Evolutionary conservation across 768 basidiomycete genomes (phyloP).

Genomic region (Podaxis sp.): DNA sequence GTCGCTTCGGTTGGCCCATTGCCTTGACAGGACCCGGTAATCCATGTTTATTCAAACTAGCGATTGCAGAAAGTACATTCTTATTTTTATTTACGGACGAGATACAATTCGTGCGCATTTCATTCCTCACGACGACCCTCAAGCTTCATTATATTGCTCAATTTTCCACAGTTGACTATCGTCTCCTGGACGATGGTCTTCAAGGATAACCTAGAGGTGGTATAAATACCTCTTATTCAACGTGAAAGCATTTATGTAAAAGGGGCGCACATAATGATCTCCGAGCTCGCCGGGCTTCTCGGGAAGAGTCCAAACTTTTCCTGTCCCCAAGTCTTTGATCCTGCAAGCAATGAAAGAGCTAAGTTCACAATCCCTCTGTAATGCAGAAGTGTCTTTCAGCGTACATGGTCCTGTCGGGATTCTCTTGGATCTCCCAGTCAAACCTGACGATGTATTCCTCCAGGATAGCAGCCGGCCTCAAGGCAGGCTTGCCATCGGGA

Average conservation of each 20-base stretch:
- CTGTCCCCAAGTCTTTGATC: neutral
- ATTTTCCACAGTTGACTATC: neutral
- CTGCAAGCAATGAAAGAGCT: neutral
- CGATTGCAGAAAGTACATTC: too few relatives aligned
- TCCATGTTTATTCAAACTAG: too few relatives aligned
- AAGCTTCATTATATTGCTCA: neutral
- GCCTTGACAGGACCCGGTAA: too few relatives aligned
- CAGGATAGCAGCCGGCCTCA: neutral
- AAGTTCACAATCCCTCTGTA: neutral
- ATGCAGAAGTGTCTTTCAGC: neutral
- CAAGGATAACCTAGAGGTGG: neutral
- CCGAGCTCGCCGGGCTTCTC: neutral
- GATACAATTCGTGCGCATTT: too few relatives aligned
- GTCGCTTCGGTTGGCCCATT: too few relatives aligned
- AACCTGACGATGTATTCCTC: neutral
- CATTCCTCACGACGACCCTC: too few relatives aligned
- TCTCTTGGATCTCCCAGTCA: neutral
- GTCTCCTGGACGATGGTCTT: neutral
- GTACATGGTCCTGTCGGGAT: neutral
- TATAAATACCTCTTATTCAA: neutral
- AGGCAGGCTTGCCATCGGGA: neutral
- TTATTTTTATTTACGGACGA: too few relatives aligned
- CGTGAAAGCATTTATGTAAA: neutral
- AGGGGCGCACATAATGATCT: neutral
- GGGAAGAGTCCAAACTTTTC: neutral